Base-by-base conservation (phyloP, 1,139 yeast genomes). In the Pichia sp. region DNA sequence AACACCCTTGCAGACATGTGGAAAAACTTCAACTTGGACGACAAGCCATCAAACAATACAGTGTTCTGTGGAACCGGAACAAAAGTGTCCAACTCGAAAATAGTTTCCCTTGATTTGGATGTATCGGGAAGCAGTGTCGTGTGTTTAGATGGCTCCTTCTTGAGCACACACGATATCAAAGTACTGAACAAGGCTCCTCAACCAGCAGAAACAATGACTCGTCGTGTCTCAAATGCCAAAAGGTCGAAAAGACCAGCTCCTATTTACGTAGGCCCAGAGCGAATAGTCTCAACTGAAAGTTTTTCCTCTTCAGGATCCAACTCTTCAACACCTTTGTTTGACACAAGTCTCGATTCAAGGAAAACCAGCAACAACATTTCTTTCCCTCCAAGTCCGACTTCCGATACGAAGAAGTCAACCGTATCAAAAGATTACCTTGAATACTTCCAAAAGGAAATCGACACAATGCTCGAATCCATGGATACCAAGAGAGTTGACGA, bases 401-500 rank as follows among this genome's bases (percentile, higher is more conserved):
- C 31, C 17, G 44, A 42, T 31, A 10, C 24, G 7, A 31, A 31
- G 16, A 41, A 10, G 31, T 24, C 31, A 14, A 9, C 27, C 24
- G 2, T n/a, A 29, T 4, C 45, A 16, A 53, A 51, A 12, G 58
- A 55, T 30, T 54, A 48, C 42, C 24, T 50, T 4, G 40, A 40
- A 9, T 33, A 30, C 31, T 27, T 56, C 16, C 58, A 57, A 45
- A 51, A 43, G 6, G 59, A 59, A 20, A 53, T 59, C 8, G 52
- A 58, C 45, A 14, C 24, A 5, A 55, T 59, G 58, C 17, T 62
- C 2, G 34, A 52, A 1, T 50, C 45, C 8, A 49, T 60, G 14
- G 53, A 58, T 7, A 52, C 50, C 1, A 55, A 53, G 6, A 48
- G 56, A 2, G 51, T 57, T 14, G 54, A 60, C 29, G 53, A 58